Evolutionary conservation across 805 yeast genomes (phyloP).

Genomic region (Ogataea methanolica): DNA sequence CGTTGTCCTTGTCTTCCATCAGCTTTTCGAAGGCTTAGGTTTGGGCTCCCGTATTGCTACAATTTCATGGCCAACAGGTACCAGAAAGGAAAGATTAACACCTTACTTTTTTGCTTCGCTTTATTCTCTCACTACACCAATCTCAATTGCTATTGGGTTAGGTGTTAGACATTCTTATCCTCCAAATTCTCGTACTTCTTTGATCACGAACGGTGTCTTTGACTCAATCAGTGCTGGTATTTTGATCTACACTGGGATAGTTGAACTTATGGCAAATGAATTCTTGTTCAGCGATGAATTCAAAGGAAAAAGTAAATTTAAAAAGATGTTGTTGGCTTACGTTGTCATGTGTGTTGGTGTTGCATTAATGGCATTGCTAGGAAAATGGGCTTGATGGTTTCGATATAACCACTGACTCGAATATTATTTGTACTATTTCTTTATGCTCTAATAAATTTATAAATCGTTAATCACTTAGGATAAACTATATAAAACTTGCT

Average conservation of each 20-base stretch:
- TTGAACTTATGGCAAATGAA: constrained; percentile 73
- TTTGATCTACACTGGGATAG: constrained; percentile 65
- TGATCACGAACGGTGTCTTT: constrained; percentile 62
- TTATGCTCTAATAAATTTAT: too few species aligned
- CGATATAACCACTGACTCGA: too few species aligned
- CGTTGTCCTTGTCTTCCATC: constrained; percentile 63
- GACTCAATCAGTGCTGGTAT: constrained; percentile 75
- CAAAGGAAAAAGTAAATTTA: constrained; percentile 45
- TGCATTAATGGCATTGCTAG: constrained; percentile 68
- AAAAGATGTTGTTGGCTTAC: constrained; percentile 44
- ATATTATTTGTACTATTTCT: too few species aligned
- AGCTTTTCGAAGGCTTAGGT: constrained; percentile 79
- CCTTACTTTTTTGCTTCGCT: constrained; percentile 45
- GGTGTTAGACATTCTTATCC: constrained; percentile 60
- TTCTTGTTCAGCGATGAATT: constrained; percentile 57
- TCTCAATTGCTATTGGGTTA: constrained; percentile 70
- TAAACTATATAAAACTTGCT: too few species aligned
- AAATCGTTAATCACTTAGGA: too few species aligned
- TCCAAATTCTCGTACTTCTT: constrained; percentile 49
- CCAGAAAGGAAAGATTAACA: constrained; percentile 33
- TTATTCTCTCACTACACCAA: constrained; percentile 58
- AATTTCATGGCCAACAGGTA: constrained; percentile 31
- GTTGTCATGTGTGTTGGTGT: constrained; percentile 51
- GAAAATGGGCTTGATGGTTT: constrained; percentile 56
- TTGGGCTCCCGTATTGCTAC: constrained; percentile 69